Evolutionary conservation across 1,284 basidiomycete species (phyloP), one percentile per base, ranked within the genome.

Genomic region (Pascua guehoae): DNA sequence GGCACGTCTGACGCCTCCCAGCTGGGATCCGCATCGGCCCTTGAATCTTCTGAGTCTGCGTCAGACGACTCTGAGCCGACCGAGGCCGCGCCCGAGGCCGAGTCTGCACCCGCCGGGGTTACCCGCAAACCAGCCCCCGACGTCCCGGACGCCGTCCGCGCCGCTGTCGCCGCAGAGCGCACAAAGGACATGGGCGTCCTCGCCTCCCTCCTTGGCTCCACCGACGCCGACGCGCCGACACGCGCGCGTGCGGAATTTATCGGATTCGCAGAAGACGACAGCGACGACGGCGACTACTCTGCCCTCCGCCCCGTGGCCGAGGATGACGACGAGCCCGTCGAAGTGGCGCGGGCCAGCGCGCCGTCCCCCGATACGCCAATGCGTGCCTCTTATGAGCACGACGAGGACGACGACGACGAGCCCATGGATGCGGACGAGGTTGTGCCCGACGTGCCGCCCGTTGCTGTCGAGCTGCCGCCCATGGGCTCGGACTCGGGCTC

Each of bases 171-270:
- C n/a, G 58, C 58, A 4, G 72, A 74, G 55, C 56, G 60, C 40
- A 58, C 60, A 8, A 52, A 61, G 8, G 66, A 62, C 12, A 62
- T 73, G 5, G 52, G 59, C 16, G 62, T 71, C 8, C 60, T 75
- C 8, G 58, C 56, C 40, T 63, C 65, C 1, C 55, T 73, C 2
- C 57, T 74, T 1, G 68, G 64, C n/a, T 3, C 24, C 24, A 4
- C 24, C 24, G 63, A 55, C 3, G 45, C 53, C 2, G n/a, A 32
- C 24, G 41, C 51, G 1, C 49, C 51, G 0, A 45, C 56, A 0
- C 40, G 45, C 4, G 46, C 53, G 2, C 60, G 54, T 51, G 50
- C 58, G n/a, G 53, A 58, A 17, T 63, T 58, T 61, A 61, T 56
- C 11, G 65, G 64, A 4, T 69, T 63, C 54, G 57, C 48, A 7